Percentiles rank a stretch among this genome's conserved stretches.
These are phyloP conservation scores for Pneumocystis murina DNA, from an alignment of 1,139 yeast species.

Conservation along the genomic window DNA sequence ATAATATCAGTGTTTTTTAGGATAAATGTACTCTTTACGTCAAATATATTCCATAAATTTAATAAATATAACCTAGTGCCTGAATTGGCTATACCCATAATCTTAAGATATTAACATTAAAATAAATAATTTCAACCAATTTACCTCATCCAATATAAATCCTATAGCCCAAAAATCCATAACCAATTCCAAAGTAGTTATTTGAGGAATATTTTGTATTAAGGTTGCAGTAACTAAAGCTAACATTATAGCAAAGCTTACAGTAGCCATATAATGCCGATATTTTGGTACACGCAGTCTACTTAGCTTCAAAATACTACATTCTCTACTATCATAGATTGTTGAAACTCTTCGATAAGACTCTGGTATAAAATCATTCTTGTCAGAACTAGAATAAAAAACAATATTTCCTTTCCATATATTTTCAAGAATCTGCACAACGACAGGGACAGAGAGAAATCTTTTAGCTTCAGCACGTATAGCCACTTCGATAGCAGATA, in stretches of 20 bases:
- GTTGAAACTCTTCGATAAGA: slow-evolving; percentile 27
- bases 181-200: slow-evolving; percentile 19
- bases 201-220: slow-evolving; percentile 16
- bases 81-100: slow-evolving; percentile 25
- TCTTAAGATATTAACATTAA: not conserved
- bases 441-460: slow-evolving; percentile 43
- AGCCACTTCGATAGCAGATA: slow-evolving; percentile 41
- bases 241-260: slow-evolving; percentile 26
- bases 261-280: slow-evolving; percentile 27
- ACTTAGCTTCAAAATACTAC: slow-evolving; percentile 26
- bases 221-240: slow-evolving; percentile 18
- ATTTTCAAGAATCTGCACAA: slow-evolving; percentile 35
- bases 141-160: slow-evolving; percentile 25
- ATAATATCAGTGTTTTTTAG: not conserved
- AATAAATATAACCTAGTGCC: slow-evolving; percentile 26
- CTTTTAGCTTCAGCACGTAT: slow-evolving; percentile 41
- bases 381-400: slow-evolving; percentile 28
- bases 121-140: not conserved
- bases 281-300: slow-evolving; percentile 28
- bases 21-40: slow-evolving; percentile 15
- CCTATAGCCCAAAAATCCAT: slow-evolving; percentile 27
- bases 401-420: slow-evolving; percentile 40
- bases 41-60: slow-evolving; percentile 29
- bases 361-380: slow-evolving; percentile 23
- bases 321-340: slow-evolving; percentile 25